phyloP scores from a whole-genome alignment of 345 rosid genomes.

The Barbarea vulgaris region DNA sequence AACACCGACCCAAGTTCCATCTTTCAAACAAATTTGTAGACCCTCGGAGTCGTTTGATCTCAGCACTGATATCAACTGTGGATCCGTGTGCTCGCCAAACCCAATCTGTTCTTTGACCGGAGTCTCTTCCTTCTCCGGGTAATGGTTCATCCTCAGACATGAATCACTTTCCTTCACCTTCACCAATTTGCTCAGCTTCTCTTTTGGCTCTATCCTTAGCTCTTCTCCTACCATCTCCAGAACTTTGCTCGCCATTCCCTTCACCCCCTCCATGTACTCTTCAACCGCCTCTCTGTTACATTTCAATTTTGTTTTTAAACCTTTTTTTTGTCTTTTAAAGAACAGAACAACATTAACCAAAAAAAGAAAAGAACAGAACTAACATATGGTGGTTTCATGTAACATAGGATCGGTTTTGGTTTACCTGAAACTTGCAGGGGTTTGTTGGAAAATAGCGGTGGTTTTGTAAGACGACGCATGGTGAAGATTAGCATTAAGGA shows the following conservation, averaged over 20 bases:
- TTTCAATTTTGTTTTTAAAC: background rate
- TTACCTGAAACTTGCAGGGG: slow-evolving; percentile 57
- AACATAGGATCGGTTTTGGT: background rate
- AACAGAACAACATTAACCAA: background rate
- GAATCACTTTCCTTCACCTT: slow-evolving; percentile 72
- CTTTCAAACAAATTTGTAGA: slow-evolving; percentile 66
- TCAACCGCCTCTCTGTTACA: slow-evolving; percentile 55
- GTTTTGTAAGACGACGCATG: slow-evolving; percentile 38
- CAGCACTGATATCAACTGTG: slow-evolving; percentile 77
- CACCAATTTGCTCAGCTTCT: slow-evolving; percentile 61
- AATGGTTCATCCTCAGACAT: slow-evolving; percentile 80
- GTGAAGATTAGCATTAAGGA: slow-evolving; percentile 52
- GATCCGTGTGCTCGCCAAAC: slow-evolving; percentile 90
- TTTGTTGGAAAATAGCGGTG: slow-evolving; percentile 46
- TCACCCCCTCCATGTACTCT: slow-evolving; percentile 61
- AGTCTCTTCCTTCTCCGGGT: slow-evolving; percentile 53
- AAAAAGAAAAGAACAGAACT: background rate
- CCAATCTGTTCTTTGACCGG: slow-evolving; percentile 46
- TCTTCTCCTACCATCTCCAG: slow-evolving; percentile 75
- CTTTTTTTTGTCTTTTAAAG: background rate
- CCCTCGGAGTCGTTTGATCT: slow-evolving; percentile 85
- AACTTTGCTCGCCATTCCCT: slow-evolving; percentile 60
- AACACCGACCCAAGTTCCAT: slow-evolving; percentile 76
- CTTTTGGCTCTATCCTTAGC: slow-evolving; percentile 51
- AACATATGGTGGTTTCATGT: background rate